Percentiles rank a stretch among this genome's conserved stretches.
Conservation (phyloP, 371 early-diverging fungal species). For the Rhizopus sp. region DNA sequence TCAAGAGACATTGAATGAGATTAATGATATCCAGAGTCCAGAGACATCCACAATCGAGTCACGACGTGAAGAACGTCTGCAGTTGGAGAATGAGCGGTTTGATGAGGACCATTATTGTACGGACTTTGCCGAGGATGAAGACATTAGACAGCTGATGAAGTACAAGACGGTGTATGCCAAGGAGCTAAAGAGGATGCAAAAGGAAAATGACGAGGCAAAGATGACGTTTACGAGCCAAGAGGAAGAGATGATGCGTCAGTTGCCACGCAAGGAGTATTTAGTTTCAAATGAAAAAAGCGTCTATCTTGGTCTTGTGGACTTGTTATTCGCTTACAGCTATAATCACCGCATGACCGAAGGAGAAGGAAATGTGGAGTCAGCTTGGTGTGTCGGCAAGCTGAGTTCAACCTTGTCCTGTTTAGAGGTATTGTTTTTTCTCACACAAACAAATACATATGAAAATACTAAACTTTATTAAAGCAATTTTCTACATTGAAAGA, state of each 20-base stretch:
- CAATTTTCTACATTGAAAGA: slow-evolving; percentile 71
- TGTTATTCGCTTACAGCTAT: slow-evolving; percentile 90
- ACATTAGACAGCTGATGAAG: slow-evolving; percentile 70
- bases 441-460: not conserved
- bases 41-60: slow-evolving; percentile 71
- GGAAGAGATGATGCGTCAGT: slow-evolving; percentile 67
- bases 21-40: slow-evolving; percentile 74
- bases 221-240: slow-evolving; percentile 72
- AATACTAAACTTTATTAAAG: slow-evolving; percentile 19
- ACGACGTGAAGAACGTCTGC: slow-evolving; percentile 64
- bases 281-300: slow-evolving; percentile 63
- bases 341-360: slow-evolving; percentile 85
- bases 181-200: slow-evolving; percentile 57
- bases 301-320: slow-evolving; percentile 89
- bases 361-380: slow-evolving; percentile 86
- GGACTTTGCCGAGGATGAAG: slow-evolving; percentile 72
- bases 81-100: slow-evolving; percentile 79
- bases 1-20: slow-evolving; percentile 80
- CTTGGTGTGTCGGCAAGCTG: slow-evolving; percentile 89
- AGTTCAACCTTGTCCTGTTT: slow-evolving; percentile 80
- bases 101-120: slow-evolving; percentile 90
- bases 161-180: slow-evolving; percentile 74
- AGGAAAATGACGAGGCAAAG: slow-evolving; percentile 25
- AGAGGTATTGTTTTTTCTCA: slow-evolving; percentile 53
- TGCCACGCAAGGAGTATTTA: slow-evolving; percentile 81